These are phyloP conservation scores for Candida ipomoeae DNA, from an alignment of 805 yeast genomes.

Conservation along the genomic window DNA sequence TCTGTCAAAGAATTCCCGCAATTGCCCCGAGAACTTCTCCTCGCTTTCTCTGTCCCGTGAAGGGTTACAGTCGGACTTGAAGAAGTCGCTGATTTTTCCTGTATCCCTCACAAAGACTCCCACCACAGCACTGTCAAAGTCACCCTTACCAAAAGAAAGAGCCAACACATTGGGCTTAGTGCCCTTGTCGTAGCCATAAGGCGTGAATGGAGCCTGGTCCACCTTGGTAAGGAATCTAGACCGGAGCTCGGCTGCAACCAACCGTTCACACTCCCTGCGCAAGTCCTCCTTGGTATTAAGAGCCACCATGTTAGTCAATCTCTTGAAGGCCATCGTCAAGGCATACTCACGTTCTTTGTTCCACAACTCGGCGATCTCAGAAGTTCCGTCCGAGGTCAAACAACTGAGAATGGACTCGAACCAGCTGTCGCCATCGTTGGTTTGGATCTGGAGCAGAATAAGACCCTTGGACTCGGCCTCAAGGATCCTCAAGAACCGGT, in stretches of 20 bases:
- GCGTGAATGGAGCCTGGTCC: slow-evolving; percentile 92
- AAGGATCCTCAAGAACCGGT: slow-evolving; percentile 79
- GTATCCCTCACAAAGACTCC: slow-evolving; percentile 75
- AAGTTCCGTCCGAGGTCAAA: slow-evolving; percentile 71
- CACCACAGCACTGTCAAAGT: slow-evolving; percentile 77
- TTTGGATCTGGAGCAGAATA: slow-evolving; percentile 57
- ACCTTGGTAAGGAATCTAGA: slow-evolving; percentile 62
- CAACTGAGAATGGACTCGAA: slow-evolving; percentile 42
- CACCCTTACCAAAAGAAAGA: slow-evolving; percentile 83
- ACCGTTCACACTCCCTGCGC: slow-evolving; percentile 68
- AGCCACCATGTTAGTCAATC: slow-evolving; percentile 62
- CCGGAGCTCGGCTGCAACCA: slow-evolving; percentile 67
- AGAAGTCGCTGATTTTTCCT: slow-evolving; percentile 71
- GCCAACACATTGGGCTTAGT: slow-evolving; percentile 83
- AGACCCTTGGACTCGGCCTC: slow-evolving; percentile 84
- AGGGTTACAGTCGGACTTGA: slow-evolving; percentile 74
- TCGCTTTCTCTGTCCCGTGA: slow-evolving; percentile 42
- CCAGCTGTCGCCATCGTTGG: slow-evolving; percentile 43
- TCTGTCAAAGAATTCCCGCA: slow-evolving; percentile 58
- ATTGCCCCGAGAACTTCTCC: slow-evolving; percentile 56
- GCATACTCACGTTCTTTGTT: slow-evolving; percentile 66
- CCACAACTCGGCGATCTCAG: slow-evolving; percentile 77
- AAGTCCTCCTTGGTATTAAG: slow-evolving; percentile 79
- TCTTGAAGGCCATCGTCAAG: slow-evolving; percentile 62
- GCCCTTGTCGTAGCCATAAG: slow-evolving; percentile 71